phyloP scores from a whole-genome alignment of 179 eudicot genomes.

The Patellifolia procumbens region DNA sequence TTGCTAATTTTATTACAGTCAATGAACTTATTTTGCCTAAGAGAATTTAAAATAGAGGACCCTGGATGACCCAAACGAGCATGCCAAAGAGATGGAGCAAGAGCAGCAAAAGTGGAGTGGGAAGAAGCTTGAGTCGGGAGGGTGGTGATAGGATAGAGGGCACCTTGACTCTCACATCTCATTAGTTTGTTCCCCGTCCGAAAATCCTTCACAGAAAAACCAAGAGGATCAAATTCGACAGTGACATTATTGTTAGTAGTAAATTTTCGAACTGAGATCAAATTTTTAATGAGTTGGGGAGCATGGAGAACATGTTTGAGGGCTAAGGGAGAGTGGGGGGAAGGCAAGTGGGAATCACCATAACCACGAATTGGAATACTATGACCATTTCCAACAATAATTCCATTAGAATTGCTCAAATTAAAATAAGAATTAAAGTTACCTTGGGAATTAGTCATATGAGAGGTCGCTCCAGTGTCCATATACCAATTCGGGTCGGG shows the following conservation, averaged over 20 bases:
- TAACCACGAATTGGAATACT: background rate
- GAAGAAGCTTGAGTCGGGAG: background rate
- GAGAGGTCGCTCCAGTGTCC: no score
- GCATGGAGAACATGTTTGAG: background rate
- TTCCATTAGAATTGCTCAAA: no score
- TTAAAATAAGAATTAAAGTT: no score
- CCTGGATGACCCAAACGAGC: background rate
- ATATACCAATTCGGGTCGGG: no score
- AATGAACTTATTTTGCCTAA: background rate
- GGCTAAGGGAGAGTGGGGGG: background rate
- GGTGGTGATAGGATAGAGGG: background rate
- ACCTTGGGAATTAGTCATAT: no score
- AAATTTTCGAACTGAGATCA: background rate
- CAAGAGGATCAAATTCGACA: background rate
- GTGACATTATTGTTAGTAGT: background rate
- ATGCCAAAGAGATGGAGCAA: background rate
- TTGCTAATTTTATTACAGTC: background rate
- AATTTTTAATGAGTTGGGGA: background rate
- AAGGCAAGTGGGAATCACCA: background rate
- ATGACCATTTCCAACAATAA: background rate
- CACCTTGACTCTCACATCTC: background rate
- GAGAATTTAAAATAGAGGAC: background rate
- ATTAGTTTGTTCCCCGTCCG: background rate
- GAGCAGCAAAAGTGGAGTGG: background rate
- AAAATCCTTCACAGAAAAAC: background rate